Percentiles rank a stretch among this genome's conserved stretches.
These are phyloP conservation scores for Helianthus tuberosus DNA, from an alignment of 129 eudicot species.

Conservation along the genomic window DNA sequence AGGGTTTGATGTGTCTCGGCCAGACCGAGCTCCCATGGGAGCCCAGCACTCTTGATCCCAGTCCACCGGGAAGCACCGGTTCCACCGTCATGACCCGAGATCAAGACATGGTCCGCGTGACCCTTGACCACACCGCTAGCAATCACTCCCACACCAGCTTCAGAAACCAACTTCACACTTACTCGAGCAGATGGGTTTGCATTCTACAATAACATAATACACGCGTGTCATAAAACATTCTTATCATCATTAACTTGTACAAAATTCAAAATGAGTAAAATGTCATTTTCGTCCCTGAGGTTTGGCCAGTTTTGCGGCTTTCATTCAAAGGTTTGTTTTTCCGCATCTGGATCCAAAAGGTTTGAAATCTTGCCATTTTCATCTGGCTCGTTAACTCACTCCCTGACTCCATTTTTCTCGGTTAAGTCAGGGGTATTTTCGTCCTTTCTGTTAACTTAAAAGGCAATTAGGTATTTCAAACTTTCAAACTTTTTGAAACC, in stretches of 20 bases:
- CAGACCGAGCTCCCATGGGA: slow-evolving; percentile 98
- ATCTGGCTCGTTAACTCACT: too few species aligned
- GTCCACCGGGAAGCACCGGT: slow-evolving; percentile 99
- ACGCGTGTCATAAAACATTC: background rate
- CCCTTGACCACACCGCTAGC: slow-evolving; percentile 99
- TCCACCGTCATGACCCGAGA: slow-evolving; percentile 99
- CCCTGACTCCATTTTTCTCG: too few species aligned
- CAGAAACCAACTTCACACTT: slow-evolving; percentile 94
- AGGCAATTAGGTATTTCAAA: too few species aligned
- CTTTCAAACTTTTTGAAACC: too few species aligned
- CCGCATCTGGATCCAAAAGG: too few species aligned
- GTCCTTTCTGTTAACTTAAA: too few species aligned
- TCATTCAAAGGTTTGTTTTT: too few species aligned
- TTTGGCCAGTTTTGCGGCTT: too few species aligned
- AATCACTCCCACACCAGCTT: slow-evolving; percentile 98
- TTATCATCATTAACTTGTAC: background rate
- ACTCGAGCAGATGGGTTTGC: slow-evolving; percentile 95
- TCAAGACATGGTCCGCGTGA: slow-evolving; percentile 94
- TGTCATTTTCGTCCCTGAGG: too few species aligned
- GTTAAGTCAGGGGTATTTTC: too few species aligned
- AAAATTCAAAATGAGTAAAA: background rate
- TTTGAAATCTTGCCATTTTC: too few species aligned
- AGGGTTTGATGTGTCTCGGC: slow-evolving; percentile 98
- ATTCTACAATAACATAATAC: slow-evolving; percentile 44
- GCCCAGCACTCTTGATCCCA: slow-evolving; percentile 95